Evolutionary conservation across 305 asterid genomes (phyloP), one percentile per base, ranked within the genome.

Genomic region (Rubia peregrina): DNA sequence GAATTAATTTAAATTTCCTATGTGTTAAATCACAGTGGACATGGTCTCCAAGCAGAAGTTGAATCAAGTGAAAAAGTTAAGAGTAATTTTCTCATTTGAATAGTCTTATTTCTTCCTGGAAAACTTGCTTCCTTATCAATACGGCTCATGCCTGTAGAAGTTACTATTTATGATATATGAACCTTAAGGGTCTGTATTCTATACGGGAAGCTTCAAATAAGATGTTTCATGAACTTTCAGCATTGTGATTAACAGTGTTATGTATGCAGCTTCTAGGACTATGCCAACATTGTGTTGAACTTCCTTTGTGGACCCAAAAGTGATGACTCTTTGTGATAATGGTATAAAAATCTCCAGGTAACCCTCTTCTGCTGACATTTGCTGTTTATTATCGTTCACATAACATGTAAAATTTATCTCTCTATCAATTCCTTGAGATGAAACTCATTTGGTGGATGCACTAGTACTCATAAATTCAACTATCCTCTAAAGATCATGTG

Each of bases 221-320:
- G 36, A 17, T 33, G 70, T 57, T 57, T 57, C 41, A 12, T 1
- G 8, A 60, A 24, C 38, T 24, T 59, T 12, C 64, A 9, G 16
- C 16, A 24, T 24, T 60, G 40, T 60, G 64, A 60, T 60, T 1
- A 0, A 3, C 63, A 22, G 51, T 64, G 41, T 67, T 49, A 49
- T 73, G 71, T 61, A 53, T 85, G 93, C 96, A 95, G 99, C 82
- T 85, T 95, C 70, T 95, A 98, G 99, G 99, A 95, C 83, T 95
- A 92, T 71, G 87, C 99, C 69, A 90, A 89, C 76, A 74, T 90
- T 33, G 97, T 95, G 42, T 92, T 95, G 99, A 92, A 90, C 91
- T 95, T 90, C 85, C 95, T 95, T 68, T 92, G 98, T 76, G 91
- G 92, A 64, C 79, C 88, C 33, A 69, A 78, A 70, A 66, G 82